Evolutionary conservation across 2,329 filamentous ascomycete species (phyloP), one percentile per base, ranked within the genome.

Genomic region (Metarhizium rileyi): DNA sequence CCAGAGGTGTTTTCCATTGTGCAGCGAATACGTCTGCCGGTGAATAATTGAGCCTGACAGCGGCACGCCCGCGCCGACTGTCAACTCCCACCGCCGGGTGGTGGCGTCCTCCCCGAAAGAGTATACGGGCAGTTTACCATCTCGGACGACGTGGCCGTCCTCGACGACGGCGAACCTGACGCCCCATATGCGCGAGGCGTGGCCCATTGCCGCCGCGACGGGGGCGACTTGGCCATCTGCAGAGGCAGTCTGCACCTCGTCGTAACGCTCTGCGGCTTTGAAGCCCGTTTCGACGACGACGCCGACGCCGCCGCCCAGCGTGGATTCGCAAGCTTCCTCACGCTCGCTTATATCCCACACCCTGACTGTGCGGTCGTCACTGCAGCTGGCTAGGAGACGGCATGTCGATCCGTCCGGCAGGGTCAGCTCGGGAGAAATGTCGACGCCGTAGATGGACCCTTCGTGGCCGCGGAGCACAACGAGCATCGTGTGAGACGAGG

Each of bases 1-100:
- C 90, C 91, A 97, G 6, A 97, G 82, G 61, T 96, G 90, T 66
- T 96, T 98, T 6, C 93, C 93, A 30, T 73, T 75, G 62, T 97
- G 90, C 52, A 81, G 78, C 3, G 77, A 73, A 46, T 80, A 77
- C 7, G 76, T 80, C 2, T 74, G 70, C 2, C 74, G 61, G 46
- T 86, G 76, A 12, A 65, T 65, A 41, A 89, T 63, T 5, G 56
- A 65, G 0, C 56, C 57, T 2, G 44, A 46, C 46, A 55, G 6
- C n/a, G 44, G 10, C 28, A 25, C 25, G 42, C 16, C 8, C 16
- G 20, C n/a, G 18, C 10, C 46, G n/a, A 48, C n/a, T 2, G 40
- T n/a, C 48, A 52, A 28, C 10, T 30, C 71, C 89, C 90, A 96
- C 53, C 77, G 71, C 57, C 90, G 83, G 48, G 80, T 78, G 5